Conservation (phyloP, 495 filamentous ascomycete genomes). For the Choiromyces venosus region DNA sequence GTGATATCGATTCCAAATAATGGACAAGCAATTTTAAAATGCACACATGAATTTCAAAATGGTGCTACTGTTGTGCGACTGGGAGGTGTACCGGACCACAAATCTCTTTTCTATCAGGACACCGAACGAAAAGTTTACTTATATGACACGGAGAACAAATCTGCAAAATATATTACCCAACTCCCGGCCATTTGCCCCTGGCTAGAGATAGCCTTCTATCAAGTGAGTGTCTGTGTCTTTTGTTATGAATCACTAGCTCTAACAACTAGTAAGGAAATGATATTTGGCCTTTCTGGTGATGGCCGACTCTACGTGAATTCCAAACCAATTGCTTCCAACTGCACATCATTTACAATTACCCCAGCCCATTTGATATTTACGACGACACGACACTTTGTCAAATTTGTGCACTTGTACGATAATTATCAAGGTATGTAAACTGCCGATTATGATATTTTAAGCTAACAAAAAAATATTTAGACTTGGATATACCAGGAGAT, state of each 20-base stretch:
- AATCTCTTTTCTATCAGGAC: slow-evolving; percentile 43
- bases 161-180: slow-evolving; percentile 39
- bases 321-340: slow-evolving; percentile 66
- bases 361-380: slow-evolving; percentile 82
- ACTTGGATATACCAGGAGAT: slow-evolving; percentile 75
- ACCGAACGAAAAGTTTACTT: slow-evolving; percentile 41
- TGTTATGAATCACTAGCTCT: background rate
- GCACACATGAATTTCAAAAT: slow-evolving; percentile 28
- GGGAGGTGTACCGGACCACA: slow-evolving; percentile 38
- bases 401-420: slow-evolving; percentile 75
- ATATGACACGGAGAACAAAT: slow-evolving; percentile 33
- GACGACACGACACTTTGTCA: slow-evolving; percentile 81
- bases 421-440: slow-evolving; percentile 55
- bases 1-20: slow-evolving; percentile 23
- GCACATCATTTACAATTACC: slow-evolving; percentile 83
- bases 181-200: slow-evolving; percentile 52
- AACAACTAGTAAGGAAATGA: slow-evolving; percentile 38
- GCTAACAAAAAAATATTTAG: slow-evolving; percentile 40
- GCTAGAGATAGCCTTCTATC: slow-evolving; percentile 45
- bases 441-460: background rate
- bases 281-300: slow-evolving; percentile 61
- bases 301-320: slow-evolving; percentile 77
- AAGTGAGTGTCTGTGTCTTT: slow-evolving; percentile 24
- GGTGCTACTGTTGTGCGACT: slow-evolving; percentile 23
- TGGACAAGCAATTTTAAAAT: slow-evolving; percentile 13